phyloP scores from a whole-genome alignment of 139 green algal genomes.

The Chlorella sp. region DNA sequence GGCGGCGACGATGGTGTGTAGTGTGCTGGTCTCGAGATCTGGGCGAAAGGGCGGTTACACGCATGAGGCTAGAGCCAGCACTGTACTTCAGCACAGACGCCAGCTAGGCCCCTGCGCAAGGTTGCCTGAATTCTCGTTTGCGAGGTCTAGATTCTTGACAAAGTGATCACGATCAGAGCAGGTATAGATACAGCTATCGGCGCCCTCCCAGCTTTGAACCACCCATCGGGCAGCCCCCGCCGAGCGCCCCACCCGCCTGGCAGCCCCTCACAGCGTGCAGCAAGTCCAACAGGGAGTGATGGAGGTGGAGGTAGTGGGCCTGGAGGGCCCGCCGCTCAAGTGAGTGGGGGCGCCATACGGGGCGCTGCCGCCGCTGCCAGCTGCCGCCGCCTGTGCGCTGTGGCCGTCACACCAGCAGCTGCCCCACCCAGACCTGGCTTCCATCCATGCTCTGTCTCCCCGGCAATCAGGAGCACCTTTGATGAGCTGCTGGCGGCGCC shows the following conservation, averaged over 20 bases:
- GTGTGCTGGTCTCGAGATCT: neutral
- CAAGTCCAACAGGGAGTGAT: neutral
- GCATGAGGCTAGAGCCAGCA: no score
- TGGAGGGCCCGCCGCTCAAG: constrained; percentile 21
- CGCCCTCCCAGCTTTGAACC: no score
- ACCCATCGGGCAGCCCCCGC: no score
- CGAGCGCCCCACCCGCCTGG: no score
- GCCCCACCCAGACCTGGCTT: neutral
- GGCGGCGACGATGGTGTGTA: neutral
- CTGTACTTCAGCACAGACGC: no score
- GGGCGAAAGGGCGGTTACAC: no score
- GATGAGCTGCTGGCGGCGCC: constrained; percentile 42
- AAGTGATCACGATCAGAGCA: no score
- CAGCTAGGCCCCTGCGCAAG: no score
- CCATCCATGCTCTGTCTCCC: neutral
- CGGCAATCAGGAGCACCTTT: constrained; percentile 10
- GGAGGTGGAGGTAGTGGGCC: constrained; percentile 5
- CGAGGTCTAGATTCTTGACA: no score
- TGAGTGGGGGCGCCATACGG: neutral
- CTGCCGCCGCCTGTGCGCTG: neutral
- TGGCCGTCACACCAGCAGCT: neutral
- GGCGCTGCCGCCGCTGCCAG: neutral
- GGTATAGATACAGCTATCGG: no score
- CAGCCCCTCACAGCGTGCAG: no score
- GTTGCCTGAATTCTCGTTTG: no score